Evolutionary conservation across 768 basidiomycete species (phyloP).

Genomic region (Cantharellus cinnabarinus): DNA sequence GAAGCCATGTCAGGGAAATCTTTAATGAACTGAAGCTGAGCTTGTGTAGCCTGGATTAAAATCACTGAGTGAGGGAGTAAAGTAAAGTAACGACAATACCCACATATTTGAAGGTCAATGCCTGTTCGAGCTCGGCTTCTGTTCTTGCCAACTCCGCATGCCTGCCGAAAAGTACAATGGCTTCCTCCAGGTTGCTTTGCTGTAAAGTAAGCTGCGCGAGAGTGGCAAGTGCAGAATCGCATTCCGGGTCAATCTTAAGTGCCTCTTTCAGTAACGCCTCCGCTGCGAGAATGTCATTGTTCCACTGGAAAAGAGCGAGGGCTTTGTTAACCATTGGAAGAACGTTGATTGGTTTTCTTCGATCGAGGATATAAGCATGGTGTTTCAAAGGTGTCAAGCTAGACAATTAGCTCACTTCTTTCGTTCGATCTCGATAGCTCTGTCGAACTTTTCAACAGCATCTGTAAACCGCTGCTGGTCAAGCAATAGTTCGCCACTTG

Average conservation of each 20-base stretch:
- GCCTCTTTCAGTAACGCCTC: conserved; percentile 80
- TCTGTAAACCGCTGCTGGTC: conserved; percentile 81
- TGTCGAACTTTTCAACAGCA: conserved; percentile 81
- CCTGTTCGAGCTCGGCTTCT: conserved; percentile 61
- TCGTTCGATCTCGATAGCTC: conserved; percentile 75
- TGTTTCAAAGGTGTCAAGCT: not conserved
- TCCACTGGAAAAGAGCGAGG: conserved; percentile 90
- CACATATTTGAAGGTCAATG: conserved; percentile 62
- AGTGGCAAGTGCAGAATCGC: conserved; percentile 91
- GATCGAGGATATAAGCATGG: not conserved
- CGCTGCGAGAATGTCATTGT: conserved; percentile 66
- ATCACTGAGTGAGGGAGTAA: not conserved
- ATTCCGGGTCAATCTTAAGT: conserved; percentile 70
- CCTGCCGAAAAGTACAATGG: conserved; percentile 68
- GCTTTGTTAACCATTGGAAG: conserved; percentile 94
- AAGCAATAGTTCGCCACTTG: conserved; percentile 79
- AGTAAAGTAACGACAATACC: conserved; percentile 14
- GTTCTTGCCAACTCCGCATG: conserved; percentile 75
- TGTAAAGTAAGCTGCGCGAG: conserved; percentile 85
- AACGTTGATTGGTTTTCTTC: conserved; percentile 43
- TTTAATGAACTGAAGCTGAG: conserved; percentile 66
- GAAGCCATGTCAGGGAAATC: conserved; percentile 36
- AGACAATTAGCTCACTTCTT: conserved; percentile 28
- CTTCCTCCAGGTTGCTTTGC: conserved; percentile 71
- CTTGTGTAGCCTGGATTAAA: conserved; percentile 41